Evolutionary conservation across 1,139 yeast species (phyloP).

Genomic region (Kurtzmaniella quercitrusa): DNA sequence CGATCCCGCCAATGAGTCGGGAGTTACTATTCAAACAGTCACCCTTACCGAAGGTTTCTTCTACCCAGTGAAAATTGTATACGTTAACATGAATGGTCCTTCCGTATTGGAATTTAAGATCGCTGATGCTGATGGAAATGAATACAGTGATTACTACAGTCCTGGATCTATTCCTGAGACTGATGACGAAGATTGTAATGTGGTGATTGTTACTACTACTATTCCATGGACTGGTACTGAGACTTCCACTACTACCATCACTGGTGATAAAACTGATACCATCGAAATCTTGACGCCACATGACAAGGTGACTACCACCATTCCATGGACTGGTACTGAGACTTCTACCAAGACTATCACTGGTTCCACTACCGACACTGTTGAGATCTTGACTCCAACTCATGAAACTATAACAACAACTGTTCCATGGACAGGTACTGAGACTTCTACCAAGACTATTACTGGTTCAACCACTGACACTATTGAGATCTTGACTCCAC

Average conservation of each 20-base stretch:
- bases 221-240: slow-evolving; percentile 10
- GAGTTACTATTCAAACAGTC: not conserved
- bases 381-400: slow-evolving; percentile 1
- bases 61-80: slow-evolving; percentile 20
- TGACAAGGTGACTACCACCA: slow-evolving; percentile 7
- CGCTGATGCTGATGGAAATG: slow-evolving; percentile 4
- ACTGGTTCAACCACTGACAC: not conserved
- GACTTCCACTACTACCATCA: slow-evolving; percentile 6
- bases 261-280: slow-evolving; percentile 3
- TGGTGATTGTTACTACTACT: slow-evolving; percentile 6
- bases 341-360: not conserved
- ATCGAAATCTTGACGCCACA: slow-evolving; percentile 12
- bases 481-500: not conserved
- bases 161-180: not conserved
- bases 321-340: slow-evolving; percentile 5
- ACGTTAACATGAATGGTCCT: slow-evolving; percentile 4
- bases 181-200: not conserved
- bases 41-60: not conserved
- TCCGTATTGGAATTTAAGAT: slow-evolving; percentile 1
- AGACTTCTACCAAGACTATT: not conserved
- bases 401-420: not conserved
- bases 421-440: not conserved
- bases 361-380: not conserved
- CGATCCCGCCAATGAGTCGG: slow-evolving; percentile 5
- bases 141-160: slow-evolving; percentile 1